Evolutionary conservation across 805 yeast genomes (phyloP), one percentile per base, ranked within the genome.

Genomic region (Monosporozyma solicola): DNA sequence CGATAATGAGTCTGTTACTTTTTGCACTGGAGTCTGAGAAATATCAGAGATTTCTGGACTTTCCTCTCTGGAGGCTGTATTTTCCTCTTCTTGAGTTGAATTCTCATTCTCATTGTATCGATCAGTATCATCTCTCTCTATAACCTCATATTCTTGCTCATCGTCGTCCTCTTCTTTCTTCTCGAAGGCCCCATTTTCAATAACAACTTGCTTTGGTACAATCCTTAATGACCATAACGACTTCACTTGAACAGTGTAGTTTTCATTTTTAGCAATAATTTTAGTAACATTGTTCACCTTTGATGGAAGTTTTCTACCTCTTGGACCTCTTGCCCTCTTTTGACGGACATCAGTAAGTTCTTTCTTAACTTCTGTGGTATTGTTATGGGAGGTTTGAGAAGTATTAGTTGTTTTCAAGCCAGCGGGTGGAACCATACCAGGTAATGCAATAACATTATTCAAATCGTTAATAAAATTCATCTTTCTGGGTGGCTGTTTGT

Each of bases 321-420:
- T 74, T 47, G 95, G 95, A 0, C 92, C 94, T 58, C 72, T 82
- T 0, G 83, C 84, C 61, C 92, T 76, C 32, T 80, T 72, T 45
- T 54, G 53, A 25, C 59, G 59, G 11, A 54, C 51, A 49, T 56
- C 59, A 5, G 54, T 10, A 2, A 54, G 25, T 7, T 43, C 51
- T 9, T 10, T 24, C 2, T 22, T 47, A 15, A 35, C 51, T 11
- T 11, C 22, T 4, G 29, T 24, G 27, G 32, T 11, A 31, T 41
- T 43, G 15, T 13, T 29, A 20, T 33, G 32, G 5, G 15, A 22
- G 20, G 3, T 27, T 31, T 39, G 33, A 31, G n/a, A 3, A n/a
- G 33, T 20, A 27, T 33, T 10, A 6, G 57, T 53, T 6, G 73
- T 70, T 15, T 13, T 10, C 9, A 61, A 45, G 7, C 66, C 61